A percentile compares a stretch with the other conserved stretches of the same genome.
Evolutionary conservation across 169 alveolate genomes (phyloP).

Genomic region (Plasmodium knowlesi): DNA sequence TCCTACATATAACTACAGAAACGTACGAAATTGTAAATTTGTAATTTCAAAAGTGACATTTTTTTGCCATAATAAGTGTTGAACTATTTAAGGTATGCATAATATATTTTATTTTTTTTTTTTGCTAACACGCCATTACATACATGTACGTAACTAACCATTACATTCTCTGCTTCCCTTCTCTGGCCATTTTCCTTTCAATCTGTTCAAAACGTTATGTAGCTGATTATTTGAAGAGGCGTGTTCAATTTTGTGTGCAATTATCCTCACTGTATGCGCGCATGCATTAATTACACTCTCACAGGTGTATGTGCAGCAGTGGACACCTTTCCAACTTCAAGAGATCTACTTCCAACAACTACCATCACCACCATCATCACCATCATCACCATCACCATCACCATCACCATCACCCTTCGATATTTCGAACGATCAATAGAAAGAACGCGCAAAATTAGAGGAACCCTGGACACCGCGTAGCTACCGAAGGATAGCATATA

Average conservation of each 20-base stretch:
- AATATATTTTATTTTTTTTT: neutral
- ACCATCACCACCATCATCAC: neutral
- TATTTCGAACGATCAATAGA: neutral
- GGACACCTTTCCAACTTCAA: neutral
- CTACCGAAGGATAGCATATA: neutral
- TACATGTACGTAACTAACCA: neutral
- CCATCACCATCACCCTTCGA: neutral
- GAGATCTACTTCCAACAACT: neutral
- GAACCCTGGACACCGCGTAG: neutral
- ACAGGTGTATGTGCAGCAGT: neutral
- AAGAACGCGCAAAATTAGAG: conserved; percentile 8
- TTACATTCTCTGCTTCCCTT: neutral
- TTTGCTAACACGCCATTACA: neutral
- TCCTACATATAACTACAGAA: neutral
- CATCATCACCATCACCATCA: neutral
- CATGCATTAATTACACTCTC: neutral
- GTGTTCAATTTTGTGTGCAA: neutral
- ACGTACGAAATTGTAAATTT: neutral
- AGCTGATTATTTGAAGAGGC: neutral
- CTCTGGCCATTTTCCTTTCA: neutral
- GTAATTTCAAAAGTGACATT: neutral
- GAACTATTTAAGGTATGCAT: neutral
- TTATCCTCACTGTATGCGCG: neutral
- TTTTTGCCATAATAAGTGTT: neutral
- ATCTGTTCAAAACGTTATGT: neutral